Evolutionary conservation across 495 filamentous ascomycete species (phyloP), one percentile per base, ranked within the genome.

Genomic region (Apiosordaria backusii): DNA sequence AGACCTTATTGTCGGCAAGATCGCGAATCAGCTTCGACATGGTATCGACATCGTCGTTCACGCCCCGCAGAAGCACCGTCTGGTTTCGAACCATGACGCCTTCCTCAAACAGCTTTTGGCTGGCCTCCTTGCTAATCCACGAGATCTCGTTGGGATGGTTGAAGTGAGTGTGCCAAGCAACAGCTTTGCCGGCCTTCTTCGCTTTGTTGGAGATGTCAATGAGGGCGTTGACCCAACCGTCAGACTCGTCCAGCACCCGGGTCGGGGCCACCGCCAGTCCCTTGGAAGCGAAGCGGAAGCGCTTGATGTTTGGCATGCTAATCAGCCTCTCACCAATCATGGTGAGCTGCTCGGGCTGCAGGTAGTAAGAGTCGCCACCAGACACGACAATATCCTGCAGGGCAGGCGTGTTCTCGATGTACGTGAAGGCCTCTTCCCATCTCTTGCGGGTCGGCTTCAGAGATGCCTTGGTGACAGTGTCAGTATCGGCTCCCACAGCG

Each of bases 111-210:
- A 88, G 70, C 67, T 74, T 76, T 60, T 79, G 81, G 22, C 79
- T 79, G 5, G 86, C 86, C 60, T 75, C 69, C 57, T 75, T 72
- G 4, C 78, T 84, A n/a, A 87, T 73, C 86, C 86, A 88, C 23
- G 81, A 83, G 54, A 87, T 83, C 71, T 88, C 86, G 60, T 78
- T 77, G 15, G 83, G 80, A 63, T 87, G 84, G 66, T 88, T 87
- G 75, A 88, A 86, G 71, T 88, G 86, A 0, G 86, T 88, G 67
- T 88, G 86, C 61, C 85, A 67, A 18, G 84, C 84, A 60, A 88
- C 79, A n/a, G 81, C 77, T 69, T 87, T 88, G 10, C 84, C 85
- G 15, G 80, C 71, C 57, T 63, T 67, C 26, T 79, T 76, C 21
- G 81, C 85, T 63, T 76, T 72, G 60, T 82, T 76, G 4, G 80